A percentile compares a stretch with the other conserved stretches of the same genome.
These are phyloP conservation scores for Aspergillus brunneoviolaceus DNA, from an alignment of 2,329 filamentous ascomycete genomes.

Conservation along the genomic window DNA sequence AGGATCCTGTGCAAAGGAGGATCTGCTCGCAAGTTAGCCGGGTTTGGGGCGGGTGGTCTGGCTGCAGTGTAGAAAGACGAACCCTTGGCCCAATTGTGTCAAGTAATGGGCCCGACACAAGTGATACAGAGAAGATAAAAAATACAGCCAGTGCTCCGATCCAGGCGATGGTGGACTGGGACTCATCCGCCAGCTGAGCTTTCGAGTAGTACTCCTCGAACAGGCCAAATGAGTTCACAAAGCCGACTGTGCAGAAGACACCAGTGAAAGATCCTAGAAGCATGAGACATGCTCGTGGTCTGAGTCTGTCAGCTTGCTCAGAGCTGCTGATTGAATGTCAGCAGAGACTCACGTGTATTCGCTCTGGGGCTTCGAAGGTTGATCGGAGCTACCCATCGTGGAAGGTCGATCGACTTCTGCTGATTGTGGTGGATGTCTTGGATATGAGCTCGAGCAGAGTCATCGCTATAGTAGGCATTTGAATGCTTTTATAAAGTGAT, in stretches of 20 bases:
- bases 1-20: slow-evolving; percentile 28
- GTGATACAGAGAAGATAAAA: slow-evolving; percentile 31
- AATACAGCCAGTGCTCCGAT: slow-evolving; percentile 34
- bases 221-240: slow-evolving; percentile 39
- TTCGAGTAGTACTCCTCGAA: slow-evolving; percentile 36
- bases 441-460: not conserved
- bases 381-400: not conserved
- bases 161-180: slow-evolving; percentile 36
- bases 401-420: not conserved
- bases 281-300: slow-evolving; percentile 27
- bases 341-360: slow-evolving; percentile 27
- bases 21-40: slow-evolving; percentile 19
- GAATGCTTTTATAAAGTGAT: not conserved
- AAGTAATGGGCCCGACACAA: slow-evolving; percentile 30
- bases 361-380: slow-evolving; percentile 2
- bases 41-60: accelerated
- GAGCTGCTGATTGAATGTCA: not conserved
- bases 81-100: slow-evolving; percentile 35
- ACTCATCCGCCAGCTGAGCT: slow-evolving; percentile 25
- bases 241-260: slow-evolving; percentile 40
- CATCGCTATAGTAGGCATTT: not conserved
- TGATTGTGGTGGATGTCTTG: not conserved
- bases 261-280: slow-evolving; percentile 31
- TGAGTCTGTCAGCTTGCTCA: slow-evolving; percentile 8
- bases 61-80: not conserved